Conservation (phyloP, 441 rosid genomes). For the Pelargonium australe region DNA sequence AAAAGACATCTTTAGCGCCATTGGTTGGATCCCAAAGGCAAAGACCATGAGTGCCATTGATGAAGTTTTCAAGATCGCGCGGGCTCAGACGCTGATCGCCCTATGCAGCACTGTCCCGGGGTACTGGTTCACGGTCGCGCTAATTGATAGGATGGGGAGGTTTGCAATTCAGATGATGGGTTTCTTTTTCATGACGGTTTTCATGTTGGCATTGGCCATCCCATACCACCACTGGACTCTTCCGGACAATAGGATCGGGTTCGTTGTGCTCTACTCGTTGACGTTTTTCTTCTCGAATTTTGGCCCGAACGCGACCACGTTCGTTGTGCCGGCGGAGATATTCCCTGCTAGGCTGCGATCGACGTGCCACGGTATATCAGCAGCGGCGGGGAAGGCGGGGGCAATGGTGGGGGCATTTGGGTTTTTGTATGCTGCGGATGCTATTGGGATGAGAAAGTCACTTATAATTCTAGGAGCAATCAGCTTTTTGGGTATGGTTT, state of each 20-base stretch:
- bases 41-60: constrained; percentile 41
- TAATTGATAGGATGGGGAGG: constrained; percentile 42
- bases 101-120: constrained; percentile 39
- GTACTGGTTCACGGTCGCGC: constrained; percentile 46
- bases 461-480: constrained; percentile 38
- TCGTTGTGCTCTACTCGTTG: constrained; percentile 36
- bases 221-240: constrained; percentile 16
- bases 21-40: constrained; percentile 27
- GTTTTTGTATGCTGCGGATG: constrained; percentile 24
- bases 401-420: constrained; percentile 61
- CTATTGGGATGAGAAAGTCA: constrained; percentile 28
- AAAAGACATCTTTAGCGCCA: constrained; percentile 38
- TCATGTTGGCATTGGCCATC: constrained; percentile 38
- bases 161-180: constrained; percentile 41
- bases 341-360: constrained; percentile 59
- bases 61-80: constrained; percentile 31
- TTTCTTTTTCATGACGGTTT: constrained; percentile 40
- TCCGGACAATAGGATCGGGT: constrained; percentile 26
- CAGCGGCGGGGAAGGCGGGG: constrained; percentile 64
- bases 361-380: constrained; percentile 61
- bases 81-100: constrained; percentile 37
- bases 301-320: constrained; percentile 65
- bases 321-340: constrained; percentile 60
- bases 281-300: constrained; percentile 61
- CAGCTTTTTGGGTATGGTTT: constrained; percentile 42